phyloP scores from a whole-genome alignment of 2,329 filamentous ascomycete species.

The Elsinoe australis region DNA sequence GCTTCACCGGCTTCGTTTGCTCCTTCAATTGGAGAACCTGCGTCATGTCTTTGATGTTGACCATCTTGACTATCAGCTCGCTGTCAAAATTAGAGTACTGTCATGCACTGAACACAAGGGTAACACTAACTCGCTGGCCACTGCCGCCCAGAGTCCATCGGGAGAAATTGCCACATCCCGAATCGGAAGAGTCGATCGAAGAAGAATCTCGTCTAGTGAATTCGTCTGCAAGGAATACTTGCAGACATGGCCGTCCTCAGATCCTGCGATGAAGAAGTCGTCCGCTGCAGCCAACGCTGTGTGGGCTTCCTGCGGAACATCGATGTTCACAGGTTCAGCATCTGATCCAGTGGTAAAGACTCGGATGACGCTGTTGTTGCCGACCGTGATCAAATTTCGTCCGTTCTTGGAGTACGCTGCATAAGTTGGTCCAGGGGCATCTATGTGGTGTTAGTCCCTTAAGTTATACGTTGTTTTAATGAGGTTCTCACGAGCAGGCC shows the following conservation, averaged over 20 bases:
- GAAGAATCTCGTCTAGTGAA: constrained; percentile 70
- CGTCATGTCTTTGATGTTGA: constrained; percentile 71
- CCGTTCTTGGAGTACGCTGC: constrained; percentile 87
- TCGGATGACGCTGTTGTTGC: constrained; percentile 86
- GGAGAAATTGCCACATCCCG: constrained; percentile 76
- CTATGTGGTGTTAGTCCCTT: constrained; percentile 32
- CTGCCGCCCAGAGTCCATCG: constrained; percentile 79
- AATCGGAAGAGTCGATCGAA: constrained; percentile 76
- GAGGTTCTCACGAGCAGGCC: constrained; percentile 48
- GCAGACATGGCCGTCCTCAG: constrained; percentile 93
- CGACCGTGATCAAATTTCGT: constrained; percentile 77
- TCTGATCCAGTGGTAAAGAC: constrained; percentile 87
- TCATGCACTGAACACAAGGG: not conserved
- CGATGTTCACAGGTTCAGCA: constrained; percentile 85
- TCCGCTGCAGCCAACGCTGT: constrained; percentile 68
- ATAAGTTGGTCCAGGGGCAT: constrained; percentile 80
- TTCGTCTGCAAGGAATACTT: constrained; percentile 74
- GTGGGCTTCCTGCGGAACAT: constrained; percentile 84
- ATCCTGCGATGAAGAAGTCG: constrained; percentile 78
- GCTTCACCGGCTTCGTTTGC: constrained; percentile 80
- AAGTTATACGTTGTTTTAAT: constrained; percentile 10
- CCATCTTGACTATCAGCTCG: constrained; percentile 83
- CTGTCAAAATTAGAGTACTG: constrained; percentile 30
- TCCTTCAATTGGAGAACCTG: constrained; percentile 72
- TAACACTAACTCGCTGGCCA: constrained; percentile 75